These are phyloP conservation scores for Seiridium unicorne DNA, from an alignment of 2,329 filamentous ascomycete species.

Conservation along the genomic window DNA sequence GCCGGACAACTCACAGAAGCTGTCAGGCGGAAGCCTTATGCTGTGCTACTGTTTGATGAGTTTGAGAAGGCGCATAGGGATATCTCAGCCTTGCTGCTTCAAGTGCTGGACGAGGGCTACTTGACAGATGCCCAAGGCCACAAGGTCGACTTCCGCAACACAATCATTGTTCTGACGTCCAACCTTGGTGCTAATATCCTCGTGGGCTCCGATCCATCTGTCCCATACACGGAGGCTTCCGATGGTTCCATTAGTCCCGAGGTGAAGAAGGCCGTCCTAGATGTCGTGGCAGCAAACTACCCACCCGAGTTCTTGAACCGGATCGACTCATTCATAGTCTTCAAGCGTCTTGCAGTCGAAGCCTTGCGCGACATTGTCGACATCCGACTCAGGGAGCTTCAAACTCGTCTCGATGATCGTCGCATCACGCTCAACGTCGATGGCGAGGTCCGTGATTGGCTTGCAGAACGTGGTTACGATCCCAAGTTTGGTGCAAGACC, in stretches of 20 bases:
- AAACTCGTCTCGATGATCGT: constrained; percentile 78
- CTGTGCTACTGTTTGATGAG: constrained; percentile 92
- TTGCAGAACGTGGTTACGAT: constrained; percentile 87
- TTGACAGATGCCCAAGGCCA: constrained; percentile 94
- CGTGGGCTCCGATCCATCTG: constrained; percentile 67
- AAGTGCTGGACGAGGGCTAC: constrained; percentile 95
- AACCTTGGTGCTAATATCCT: constrained; percentile 93
- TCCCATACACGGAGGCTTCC: constrained; percentile 60
- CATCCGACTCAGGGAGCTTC: constrained; percentile 83
- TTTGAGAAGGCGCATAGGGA: constrained; percentile 98
- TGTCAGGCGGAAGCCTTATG: constrained; percentile 91
- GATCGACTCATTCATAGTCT: constrained; percentile 95
- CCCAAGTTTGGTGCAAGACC: constrained; percentile 88
- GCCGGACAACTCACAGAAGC: constrained; percentile 95
- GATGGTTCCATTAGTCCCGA: constrained; percentile 70
- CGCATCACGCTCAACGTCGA: constrained; percentile 75
- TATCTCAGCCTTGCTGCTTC: constrained; percentile 85
- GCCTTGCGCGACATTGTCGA: constrained; percentile 92
- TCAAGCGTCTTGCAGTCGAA: constrained; percentile 76
- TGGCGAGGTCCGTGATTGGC: constrained; percentile 75
- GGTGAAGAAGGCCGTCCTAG: constrained; percentile 80
- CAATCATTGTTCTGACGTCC: constrained; percentile 92
- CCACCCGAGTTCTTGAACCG: constrained; percentile 95
- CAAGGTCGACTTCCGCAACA: constrained; percentile 95
- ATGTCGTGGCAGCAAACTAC: constrained; percentile 73